Percentiles rank a stretch among this genome's conserved stretches.
Conservation (phyloP, 441 rosid genomes). For the Hypseocharis bilobata region DNA sequence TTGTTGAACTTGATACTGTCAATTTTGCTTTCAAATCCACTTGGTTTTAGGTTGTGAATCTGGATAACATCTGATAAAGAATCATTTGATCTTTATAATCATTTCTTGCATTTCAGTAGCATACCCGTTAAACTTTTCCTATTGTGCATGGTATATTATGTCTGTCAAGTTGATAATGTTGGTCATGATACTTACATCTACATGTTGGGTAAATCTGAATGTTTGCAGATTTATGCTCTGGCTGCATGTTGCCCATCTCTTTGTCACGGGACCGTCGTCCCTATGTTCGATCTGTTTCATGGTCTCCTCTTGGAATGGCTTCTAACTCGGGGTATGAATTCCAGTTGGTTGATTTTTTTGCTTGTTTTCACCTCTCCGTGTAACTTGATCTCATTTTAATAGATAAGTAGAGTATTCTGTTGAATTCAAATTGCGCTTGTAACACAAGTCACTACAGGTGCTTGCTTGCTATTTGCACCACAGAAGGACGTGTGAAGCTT, state of each 20-base stretch:
- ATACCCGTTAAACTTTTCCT: neutral
- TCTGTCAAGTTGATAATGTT: neutral
- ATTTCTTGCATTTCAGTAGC: neutral
- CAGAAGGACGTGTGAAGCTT: slow-evolving; percentile 73
- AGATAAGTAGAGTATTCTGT: neutral
- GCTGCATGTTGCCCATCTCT: slow-evolving; percentile 50
- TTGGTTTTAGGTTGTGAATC: neutral
- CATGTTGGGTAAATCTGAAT: neutral
- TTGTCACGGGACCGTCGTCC: slow-evolving; percentile 60
- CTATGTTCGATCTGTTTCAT: slow-evolving; percentile 62
- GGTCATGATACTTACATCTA: neutral
- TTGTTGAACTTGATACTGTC: neutral
- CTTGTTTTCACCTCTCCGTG: neutral
- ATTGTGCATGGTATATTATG: neutral
- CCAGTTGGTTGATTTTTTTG: neutral
- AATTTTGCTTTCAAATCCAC: neutral
- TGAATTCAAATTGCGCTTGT: slow-evolving; percentile 5
- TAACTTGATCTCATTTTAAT: neutral
- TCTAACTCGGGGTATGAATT: slow-evolving; percentile 56
- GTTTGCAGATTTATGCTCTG: slow-evolving; percentile 50
- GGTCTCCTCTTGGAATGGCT: slow-evolving; percentile 93
- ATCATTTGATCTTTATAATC: neutral
- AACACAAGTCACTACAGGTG: slow-evolving; percentile 44
- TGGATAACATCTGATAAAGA: too few relatives aligned
- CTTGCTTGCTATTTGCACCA: slow-evolving; percentile 73